A percentile compares a stretch with the other conserved stretches of the same genome.
Conservation (phyloP, 139 green algal species). For the Picochlorum sp. region DNA sequence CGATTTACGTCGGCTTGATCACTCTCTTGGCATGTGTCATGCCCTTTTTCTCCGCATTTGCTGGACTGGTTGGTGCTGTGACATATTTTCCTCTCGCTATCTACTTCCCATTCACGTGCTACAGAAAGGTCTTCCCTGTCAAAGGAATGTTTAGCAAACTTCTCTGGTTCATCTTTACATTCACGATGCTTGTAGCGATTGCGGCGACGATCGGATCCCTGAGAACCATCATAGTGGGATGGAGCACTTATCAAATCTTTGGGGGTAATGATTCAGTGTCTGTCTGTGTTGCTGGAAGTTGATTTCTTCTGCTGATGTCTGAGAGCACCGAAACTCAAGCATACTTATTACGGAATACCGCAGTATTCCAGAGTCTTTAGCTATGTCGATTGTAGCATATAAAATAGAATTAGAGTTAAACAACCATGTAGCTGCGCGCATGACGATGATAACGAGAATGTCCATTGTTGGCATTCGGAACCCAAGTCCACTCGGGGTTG, state of each 20-base stretch:
- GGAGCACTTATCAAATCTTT: background rate
- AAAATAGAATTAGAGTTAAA: too few species aligned
- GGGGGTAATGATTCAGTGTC: background rate
- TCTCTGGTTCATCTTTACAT: background rate
- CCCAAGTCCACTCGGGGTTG: too few species aligned
- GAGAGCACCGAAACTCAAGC: background rate
- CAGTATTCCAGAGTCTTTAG: background rate
- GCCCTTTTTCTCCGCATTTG: conserved; percentile 27
- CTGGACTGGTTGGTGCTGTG: conserved; percentile 19
- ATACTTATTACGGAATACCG: too few species aligned
- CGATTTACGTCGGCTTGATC: conserved; percentile 11
- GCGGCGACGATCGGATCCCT: background rate
- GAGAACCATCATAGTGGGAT: background rate
- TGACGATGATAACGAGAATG: too few species aligned
- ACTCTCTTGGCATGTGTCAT: conserved; percentile 26
- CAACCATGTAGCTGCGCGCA: background rate
- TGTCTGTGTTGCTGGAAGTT: background rate
- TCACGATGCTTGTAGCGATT: background rate
- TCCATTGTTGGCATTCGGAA: too few species aligned
- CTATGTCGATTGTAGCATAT: background rate
- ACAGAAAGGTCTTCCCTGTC: conserved; percentile 6
- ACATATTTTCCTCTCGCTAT: conserved; percentile 26
- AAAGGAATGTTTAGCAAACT: background rate
- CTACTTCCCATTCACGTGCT: conserved; percentile 15
- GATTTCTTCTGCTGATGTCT: background rate